phyloP scores from a whole-genome alignment of 805 yeast genomes.

The Lipomyces sp. region DNA sequence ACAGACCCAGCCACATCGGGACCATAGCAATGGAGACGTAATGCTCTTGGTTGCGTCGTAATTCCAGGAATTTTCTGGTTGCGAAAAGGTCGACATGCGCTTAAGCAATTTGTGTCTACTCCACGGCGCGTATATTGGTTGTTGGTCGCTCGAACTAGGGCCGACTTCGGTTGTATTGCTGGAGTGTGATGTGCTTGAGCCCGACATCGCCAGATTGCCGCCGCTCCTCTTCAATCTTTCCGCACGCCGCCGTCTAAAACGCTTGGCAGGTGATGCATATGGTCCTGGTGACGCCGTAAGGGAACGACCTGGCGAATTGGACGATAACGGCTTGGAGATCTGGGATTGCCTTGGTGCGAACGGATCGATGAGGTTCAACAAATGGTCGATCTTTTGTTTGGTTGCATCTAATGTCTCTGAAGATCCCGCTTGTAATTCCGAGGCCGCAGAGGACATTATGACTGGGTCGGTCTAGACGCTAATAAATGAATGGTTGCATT shows the following conservation, averaged over 20 bases:
- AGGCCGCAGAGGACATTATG: neutral
- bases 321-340: neutral
- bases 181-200: neutral
- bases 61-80: slow-evolving; percentile 10
- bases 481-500: neutral
- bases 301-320: neutral
- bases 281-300: neutral
- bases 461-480: neutral
- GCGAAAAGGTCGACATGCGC: slow-evolving; percentile 30
- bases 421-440: neutral
- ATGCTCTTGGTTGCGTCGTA: slow-evolving; percentile 21
- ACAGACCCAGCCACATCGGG: slow-evolving; percentile 34
- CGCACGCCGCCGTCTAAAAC: slow-evolving; percentile 21
- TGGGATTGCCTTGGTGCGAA: neutral
- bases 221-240: slow-evolving; percentile 13
- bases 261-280: slow-evolving; percentile 24
- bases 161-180: neutral
- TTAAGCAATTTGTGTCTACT: slow-evolving; percentile 22
- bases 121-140: slow-evolving; percentile 33
- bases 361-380: neutral
- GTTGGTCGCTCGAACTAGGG: neutral
- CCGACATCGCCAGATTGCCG: neutral
- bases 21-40: slow-evolving; percentile 28
- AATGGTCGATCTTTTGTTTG: neutral
- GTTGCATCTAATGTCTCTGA: neutral